These are phyloP conservation scores for Gnaphalium uliginosum DNA, from an alignment of 129 eudicot genomes.

Conservation along the genomic window DNA sequence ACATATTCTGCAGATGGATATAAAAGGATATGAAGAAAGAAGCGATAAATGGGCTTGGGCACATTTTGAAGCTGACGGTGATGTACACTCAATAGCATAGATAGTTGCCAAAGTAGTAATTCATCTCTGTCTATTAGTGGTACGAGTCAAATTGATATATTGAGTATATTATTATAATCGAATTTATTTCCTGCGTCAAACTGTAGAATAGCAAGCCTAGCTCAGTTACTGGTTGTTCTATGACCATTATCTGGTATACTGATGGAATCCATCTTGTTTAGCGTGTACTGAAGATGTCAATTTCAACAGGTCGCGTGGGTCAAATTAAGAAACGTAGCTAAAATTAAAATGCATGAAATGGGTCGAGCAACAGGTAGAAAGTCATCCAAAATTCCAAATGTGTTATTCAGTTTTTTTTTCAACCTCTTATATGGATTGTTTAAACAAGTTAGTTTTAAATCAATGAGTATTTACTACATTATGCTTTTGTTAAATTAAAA, in stretches of 20 bases:
- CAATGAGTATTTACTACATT: neutral
- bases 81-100: constrained; percentile 55
- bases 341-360: neutral
- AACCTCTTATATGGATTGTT: neutral
- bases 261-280: neutral
- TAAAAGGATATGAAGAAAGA: constrained; percentile 67
- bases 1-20: constrained; percentile 50
- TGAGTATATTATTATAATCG: neutral
- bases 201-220: neutral
- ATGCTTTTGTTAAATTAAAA: neutral
- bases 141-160: neutral
- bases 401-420: too few relatives aligned
- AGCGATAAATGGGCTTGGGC: constrained; percentile 99
- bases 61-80: constrained; percentile 67
- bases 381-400: neutral
- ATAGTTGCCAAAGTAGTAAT: constrained; percentile 93
- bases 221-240: neutral
- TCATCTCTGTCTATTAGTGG: constrained; percentile 13
- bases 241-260: neutral
- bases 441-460: neutral
- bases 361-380: neutral
- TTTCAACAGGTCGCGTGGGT: neutral
- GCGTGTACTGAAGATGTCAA: neutral
- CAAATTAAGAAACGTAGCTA: neutral
- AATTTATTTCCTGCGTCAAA: neutral